Evolutionary conservation across 2,329 filamentous ascomycete species (phyloP).

Genomic region (Botrytis porri): DNA sequence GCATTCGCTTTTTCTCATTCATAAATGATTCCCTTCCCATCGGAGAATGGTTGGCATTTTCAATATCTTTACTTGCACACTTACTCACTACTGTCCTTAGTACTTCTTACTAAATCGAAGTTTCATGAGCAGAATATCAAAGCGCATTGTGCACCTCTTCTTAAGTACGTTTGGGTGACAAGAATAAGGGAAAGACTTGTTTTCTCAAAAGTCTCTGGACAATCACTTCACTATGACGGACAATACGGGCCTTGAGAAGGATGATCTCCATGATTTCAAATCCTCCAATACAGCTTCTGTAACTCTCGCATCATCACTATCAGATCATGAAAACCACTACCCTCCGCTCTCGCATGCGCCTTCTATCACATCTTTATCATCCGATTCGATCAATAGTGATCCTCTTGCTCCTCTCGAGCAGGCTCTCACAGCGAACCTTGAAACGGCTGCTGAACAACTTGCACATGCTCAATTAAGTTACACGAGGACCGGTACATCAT

Average conservation of each 20-base stretch:
- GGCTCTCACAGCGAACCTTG: conserved; percentile 41
- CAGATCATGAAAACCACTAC: conserved; percentile 28
- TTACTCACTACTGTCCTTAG: background rate
- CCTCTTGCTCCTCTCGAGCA: conserved; percentile 41
- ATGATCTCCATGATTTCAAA: conserved; percentile 21
- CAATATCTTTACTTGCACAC: background rate
- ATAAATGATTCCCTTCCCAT: background rate
- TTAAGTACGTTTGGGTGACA: background rate
- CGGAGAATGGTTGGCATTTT: background rate
- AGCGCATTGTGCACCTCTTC: background rate
- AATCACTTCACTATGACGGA: conserved; percentile 24
- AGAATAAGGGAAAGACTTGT: background rate
- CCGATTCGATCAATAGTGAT: conserved; percentile 31
- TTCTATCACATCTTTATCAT: conserved; percentile 22
- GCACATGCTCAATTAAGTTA: conserved; percentile 39
- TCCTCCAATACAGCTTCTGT: conserved; percentile 13
- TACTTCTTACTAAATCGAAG: background rate
- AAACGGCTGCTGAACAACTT: conserved; percentile 42
- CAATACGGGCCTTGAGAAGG: conserved; percentile 25
- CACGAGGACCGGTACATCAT: conserved; percentile 44
- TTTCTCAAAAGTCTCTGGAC: background rate
- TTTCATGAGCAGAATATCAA: background rate
- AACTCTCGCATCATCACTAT: conserved; percentile 17
- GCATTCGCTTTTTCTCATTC: background rate
- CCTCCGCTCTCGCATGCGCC: conserved; percentile 3